Evolutionary conservation across 345 rosid species (phyloP).

Genomic region (Rubroshorea leprosula): DNA sequence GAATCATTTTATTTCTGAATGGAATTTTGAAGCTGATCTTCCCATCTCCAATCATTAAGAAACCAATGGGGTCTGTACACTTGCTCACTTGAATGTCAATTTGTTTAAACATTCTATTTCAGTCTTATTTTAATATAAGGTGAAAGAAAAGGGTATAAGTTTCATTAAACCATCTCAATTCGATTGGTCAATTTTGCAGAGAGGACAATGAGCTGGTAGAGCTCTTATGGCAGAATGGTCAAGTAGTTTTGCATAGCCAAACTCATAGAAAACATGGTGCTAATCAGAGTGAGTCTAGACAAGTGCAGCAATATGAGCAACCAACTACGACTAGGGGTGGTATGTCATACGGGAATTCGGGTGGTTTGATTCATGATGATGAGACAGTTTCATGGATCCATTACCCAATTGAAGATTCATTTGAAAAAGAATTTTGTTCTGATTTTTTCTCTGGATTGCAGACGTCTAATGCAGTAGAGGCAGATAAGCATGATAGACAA

Average conservation of each 20-base stretch:
- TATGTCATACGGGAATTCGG: slow-evolving; percentile 25
- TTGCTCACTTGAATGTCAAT: not conserved
- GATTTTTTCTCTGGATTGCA: slow-evolving; percentile 37
- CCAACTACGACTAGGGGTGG: slow-evolving; percentile 16
- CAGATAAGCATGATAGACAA: slow-evolving; percentile 27
- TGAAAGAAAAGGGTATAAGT: no score
- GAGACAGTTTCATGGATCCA: slow-evolving; percentile 67
- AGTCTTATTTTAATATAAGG: slow-evolving; percentile 8
- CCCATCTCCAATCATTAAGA: slow-evolving; percentile 32
- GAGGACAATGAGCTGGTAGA: slow-evolving; percentile 55
- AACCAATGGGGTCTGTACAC: slow-evolving; percentile 33
- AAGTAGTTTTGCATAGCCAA: slow-evolving; percentile 57
- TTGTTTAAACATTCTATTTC: not conserved
- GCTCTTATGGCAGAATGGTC: slow-evolving; percentile 64
- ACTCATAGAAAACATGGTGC: slow-evolving; percentile 32
- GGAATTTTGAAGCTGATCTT: slow-evolving; percentile 50
- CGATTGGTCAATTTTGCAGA: slow-evolving; percentile 28
- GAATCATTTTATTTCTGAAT: slow-evolving; percentile 48
- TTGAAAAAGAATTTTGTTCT: slow-evolving; percentile 54
- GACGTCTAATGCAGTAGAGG: slow-evolving; percentile 18
- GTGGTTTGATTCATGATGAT: slow-evolving; percentile 43
- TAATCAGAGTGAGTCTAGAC: slow-evolving; percentile 20
- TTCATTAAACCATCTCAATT: slow-evolving; percentile 12
- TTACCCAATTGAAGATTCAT: slow-evolving; percentile 46
- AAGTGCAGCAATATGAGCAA: slow-evolving; percentile 20